These are phyloP conservation scores for Poteriospumella lacustris DNA, from an alignment of 108 stramenopile species.

Conservation along the genomic window DNA sequence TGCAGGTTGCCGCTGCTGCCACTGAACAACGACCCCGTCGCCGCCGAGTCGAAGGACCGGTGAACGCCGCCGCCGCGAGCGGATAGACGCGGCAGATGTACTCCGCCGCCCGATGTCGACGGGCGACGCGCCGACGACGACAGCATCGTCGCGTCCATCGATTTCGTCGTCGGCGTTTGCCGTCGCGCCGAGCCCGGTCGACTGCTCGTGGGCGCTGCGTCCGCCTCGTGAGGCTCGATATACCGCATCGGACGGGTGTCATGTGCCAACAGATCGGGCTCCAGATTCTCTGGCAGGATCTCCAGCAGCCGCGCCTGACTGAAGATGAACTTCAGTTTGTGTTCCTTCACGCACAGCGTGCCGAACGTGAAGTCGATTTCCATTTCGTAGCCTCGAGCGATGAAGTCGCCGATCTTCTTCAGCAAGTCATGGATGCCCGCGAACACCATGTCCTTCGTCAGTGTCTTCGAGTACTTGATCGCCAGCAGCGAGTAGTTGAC, in stretches of 20 bases:
- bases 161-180: too few species aligned
- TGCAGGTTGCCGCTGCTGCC: too few species aligned
- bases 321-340: constrained; percentile 6
- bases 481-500: constrained; percentile 20
- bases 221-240: neutral
- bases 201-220: too few species aligned
- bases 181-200: too few species aligned
- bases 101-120: too few species aligned
- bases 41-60: too few species aligned
- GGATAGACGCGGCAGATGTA: too few species aligned
- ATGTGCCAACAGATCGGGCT: neutral
- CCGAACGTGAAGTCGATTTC: constrained; percentile 27
- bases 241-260: neutral
- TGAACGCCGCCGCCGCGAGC: too few species aligned
- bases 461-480: constrained; percentile 1
- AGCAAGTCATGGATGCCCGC: neutral
- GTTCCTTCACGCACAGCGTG: neutral
- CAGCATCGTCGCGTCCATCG: too few species aligned
- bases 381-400: constrained; percentile 22
- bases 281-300: neutral
- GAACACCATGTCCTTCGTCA: constrained; percentile 28
- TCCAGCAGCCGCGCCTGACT: neutral
- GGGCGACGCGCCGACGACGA: too few species aligned
- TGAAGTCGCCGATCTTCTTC: constrained; percentile 13
- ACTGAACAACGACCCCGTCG: too few species aligned